Evolutionary conservation across 2,329 filamentous ascomycete species (phyloP).

Genomic region (Nigrospora oryzae): DNA sequence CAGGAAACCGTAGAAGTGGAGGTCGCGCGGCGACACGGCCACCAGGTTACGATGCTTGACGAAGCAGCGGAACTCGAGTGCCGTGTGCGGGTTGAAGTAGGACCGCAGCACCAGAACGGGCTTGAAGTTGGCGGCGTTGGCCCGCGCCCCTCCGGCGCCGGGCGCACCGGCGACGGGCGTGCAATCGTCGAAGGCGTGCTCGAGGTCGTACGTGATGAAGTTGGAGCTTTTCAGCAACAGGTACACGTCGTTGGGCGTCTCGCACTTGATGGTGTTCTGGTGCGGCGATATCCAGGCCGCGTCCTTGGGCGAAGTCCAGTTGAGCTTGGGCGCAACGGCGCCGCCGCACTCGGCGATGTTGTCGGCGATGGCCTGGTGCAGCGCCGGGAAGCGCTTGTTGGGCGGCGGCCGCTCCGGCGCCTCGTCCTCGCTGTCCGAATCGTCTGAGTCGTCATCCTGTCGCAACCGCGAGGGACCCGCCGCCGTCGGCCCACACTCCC

Average conservation of each 20-base stretch:
- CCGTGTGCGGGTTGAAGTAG: slow-evolving; percentile 80
- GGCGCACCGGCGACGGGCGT: slow-evolving; percentile 24
- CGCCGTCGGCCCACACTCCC: slow-evolving; percentile 34
- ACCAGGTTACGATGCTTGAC: slow-evolving; percentile 76
- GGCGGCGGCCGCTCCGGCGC: slow-evolving; percentile 41
- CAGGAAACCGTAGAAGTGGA: slow-evolving; percentile 85
- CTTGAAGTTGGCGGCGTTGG: slow-evolving; percentile 46
- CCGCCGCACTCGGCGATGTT: slow-evolving; percentile 78
- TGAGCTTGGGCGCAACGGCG: slow-evolving; percentile 83
- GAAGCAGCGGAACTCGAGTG: slow-evolving; percentile 92
- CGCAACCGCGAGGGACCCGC: slow-evolving; percentile 18
- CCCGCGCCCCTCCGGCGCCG: slow-evolving; percentile 37
- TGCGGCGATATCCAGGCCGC: slow-evolving; percentile 82
- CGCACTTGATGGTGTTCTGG: slow-evolving; percentile 87
- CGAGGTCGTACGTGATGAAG: slow-evolving; percentile 88
- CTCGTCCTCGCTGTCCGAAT: slow-evolving; percentile 43
- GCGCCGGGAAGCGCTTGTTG: slow-evolving; percentile 55
- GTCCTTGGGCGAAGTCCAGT: slow-evolving; percentile 96
- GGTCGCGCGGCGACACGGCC: slow-evolving; percentile 79
- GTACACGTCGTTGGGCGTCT: slow-evolving; percentile 83
- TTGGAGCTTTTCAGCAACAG: slow-evolving; percentile 89
- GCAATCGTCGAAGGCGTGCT: slow-evolving; percentile 83
- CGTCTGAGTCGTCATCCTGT: slow-evolving; percentile 37
- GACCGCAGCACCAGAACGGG: slow-evolving; percentile 82
- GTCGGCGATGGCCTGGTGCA: slow-evolving; percentile 68